These are phyloP conservation scores for Teratosphaeriaceae sp. DNA, from an alignment of 2,329 filamentous ascomycete genomes.

Conservation along the genomic window DNA sequence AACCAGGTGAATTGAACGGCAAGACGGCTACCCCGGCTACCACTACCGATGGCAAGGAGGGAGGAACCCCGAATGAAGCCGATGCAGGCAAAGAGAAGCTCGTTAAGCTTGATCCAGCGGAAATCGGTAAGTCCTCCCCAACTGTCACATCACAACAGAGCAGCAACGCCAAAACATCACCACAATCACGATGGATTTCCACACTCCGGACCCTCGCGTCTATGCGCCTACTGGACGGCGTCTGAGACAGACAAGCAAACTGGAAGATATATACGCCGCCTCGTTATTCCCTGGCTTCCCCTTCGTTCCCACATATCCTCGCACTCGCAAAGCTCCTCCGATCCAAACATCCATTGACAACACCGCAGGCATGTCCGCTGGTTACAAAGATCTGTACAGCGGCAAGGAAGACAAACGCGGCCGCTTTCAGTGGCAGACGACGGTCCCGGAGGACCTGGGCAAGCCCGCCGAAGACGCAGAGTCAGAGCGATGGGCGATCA, in stretches of 20 bases:
- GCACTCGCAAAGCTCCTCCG: background rate
- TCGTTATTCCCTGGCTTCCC: background rate
- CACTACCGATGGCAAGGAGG: background rate
- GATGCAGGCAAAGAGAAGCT: slow-evolving; percentile 7
- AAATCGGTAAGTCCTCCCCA: slow-evolving; percentile 3
- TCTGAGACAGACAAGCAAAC: background rate
- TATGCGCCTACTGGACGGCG: background rate
- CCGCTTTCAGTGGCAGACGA: slow-evolving; percentile 48
- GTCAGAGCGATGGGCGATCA: slow-evolving; percentile 55
- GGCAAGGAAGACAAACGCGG: slow-evolving; percentile 47
- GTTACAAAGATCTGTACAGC: slow-evolving; percentile 43
- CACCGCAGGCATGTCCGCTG: slow-evolving; percentile 32
- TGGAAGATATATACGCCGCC: background rate
- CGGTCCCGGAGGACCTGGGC: slow-evolving; percentile 48
- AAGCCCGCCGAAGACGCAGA: slow-evolving; percentile 55
- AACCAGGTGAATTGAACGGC: background rate
- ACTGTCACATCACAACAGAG: background rate
- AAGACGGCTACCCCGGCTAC: background rate
- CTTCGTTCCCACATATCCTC: too few relatives aligned
- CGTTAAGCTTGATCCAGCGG: slow-evolving; percentile 10
- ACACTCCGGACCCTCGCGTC: background rate
- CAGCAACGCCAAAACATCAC: background rate
- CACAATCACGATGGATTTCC: background rate
- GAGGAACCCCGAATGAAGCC: background rate
- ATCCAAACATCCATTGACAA: background rate